These are phyloP conservation scores for Cudoniella acicularis DNA, from an alignment of 495 filamentous ascomycete genomes.

Conservation along the genomic window DNA sequence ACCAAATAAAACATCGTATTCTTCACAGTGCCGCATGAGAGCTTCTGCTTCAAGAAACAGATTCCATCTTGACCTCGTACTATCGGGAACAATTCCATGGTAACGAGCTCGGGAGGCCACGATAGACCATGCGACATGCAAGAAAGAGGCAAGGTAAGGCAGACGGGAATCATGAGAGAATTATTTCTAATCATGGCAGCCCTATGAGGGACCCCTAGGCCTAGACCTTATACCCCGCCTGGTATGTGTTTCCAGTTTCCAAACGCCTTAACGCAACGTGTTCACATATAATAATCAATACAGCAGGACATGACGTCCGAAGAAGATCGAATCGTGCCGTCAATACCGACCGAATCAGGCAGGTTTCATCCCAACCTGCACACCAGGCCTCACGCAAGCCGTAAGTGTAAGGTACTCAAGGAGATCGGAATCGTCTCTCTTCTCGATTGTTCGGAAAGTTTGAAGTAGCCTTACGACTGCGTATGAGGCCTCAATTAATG, in stretches of 20 bases:
- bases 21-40: background rate
- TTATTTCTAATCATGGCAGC: background rate
- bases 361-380: constrained; percentile 37
- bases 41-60: background rate
- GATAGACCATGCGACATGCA: no score
- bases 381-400: constrained; percentile 20
- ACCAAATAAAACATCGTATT: no score
- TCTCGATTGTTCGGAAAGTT: constrained; percentile 52
- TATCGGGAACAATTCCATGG: no score
- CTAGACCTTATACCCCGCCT: no score
- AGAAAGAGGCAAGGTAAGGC: background rate
- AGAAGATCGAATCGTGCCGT: no score
- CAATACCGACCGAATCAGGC: constrained; percentile 9
- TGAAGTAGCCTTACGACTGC: constrained; percentile 59
- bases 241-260: no score
- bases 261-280: background rate
- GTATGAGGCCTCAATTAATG: constrained; percentile 53
- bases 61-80: no score
- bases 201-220: background rate
- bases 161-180: background rate
- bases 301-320: no score
- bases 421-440: constrained; percentile 35
- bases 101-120: background rate
- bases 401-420: constrained; percentile 32
- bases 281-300: no score